Conservation (phyloP, 441 rosid genomes). For the Hura crepitans region DNA sequence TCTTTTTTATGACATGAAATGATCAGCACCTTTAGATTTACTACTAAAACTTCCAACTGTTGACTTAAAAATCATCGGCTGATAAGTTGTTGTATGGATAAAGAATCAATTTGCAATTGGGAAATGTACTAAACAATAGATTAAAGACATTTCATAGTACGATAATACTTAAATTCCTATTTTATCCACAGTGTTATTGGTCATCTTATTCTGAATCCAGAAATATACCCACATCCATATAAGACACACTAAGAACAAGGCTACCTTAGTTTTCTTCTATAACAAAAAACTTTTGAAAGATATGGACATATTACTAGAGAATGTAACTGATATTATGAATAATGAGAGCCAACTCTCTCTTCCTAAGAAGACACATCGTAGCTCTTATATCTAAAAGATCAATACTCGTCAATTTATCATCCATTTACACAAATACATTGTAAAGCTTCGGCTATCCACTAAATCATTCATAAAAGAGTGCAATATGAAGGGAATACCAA, state of each 20-base stretch:
- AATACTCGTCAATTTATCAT: neutral
- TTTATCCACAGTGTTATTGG: neutral
- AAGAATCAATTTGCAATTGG: neutral
- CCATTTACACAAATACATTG: neutral
- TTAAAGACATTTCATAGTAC: neutral
- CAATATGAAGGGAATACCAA: conserved; percentile 49
- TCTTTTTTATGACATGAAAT: neutral
- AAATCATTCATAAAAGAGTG: neutral
- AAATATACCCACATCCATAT: neutral
- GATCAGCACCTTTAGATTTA: conserved; percentile 2
- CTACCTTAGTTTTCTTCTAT: neutral
- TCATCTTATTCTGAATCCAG: neutral
- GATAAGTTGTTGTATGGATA: neutral
- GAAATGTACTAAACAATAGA: neutral
- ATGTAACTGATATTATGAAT: neutral
- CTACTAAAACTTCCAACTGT: neutral
- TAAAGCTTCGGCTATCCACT: neutral
- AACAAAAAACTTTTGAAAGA: neutral
- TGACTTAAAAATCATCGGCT: neutral
- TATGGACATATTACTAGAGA: neutral
- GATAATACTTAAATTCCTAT: neutral
- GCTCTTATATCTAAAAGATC: neutral
- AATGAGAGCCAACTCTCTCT: neutral
- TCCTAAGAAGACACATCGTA: neutral
- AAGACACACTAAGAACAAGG: neutral